Base-by-base conservation (phyloP, 2,329 filamentous ascomycete species). In the Neopestalotiopsis sp. region DNA sequence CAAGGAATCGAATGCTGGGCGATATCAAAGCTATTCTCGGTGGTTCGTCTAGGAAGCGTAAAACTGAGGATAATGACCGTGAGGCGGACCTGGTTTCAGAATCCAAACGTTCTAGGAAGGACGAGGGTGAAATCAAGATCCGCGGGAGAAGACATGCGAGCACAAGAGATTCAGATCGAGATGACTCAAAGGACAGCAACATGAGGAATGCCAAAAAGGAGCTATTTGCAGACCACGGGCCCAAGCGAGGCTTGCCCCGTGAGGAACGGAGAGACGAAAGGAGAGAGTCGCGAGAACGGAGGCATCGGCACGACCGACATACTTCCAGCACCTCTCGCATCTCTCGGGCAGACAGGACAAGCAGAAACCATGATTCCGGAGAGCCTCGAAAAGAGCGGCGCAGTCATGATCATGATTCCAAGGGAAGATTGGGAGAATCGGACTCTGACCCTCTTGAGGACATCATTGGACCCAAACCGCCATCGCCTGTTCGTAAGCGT, bases 401-500 rank as follows among this genome's bases (percentile, higher is more conserved):
- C 49, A 5, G 17, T n/a, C 20, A 28, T 17, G 40, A 64, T 12
- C 24, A 13, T 28, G n/a, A 20, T 9, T 24, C 38, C 4, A 53
- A 64, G 6, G 61, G 40, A 49, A 34, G 28, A 17, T 9, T 61
- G 34, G 45, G 63, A 10, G 67, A 71, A 40, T 80, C 81, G n/a
- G 84, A 85, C 53, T 94, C 92, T 0, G 93, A 97, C 76, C 91
- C 93, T 1, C 81, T 94, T 3, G 91, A 94, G 68, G 89, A 91
- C 3, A 82, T 95, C 24, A 90, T 97, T 42, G 95, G 94, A 0
- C 94, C 94, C 1, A 90, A 88, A 9, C 90, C 90, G 34, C 86
- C 85, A 24, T 81, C 80, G 4, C 72, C 77, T 38, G 76, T 89
- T 40, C 86, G 82, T 67, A 82, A 85, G n/a, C 90, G 93, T 34